Conservation (phyloP, 2,329 filamentous ascomycete genomes). For the Claviceps lovelessii region DNA sequence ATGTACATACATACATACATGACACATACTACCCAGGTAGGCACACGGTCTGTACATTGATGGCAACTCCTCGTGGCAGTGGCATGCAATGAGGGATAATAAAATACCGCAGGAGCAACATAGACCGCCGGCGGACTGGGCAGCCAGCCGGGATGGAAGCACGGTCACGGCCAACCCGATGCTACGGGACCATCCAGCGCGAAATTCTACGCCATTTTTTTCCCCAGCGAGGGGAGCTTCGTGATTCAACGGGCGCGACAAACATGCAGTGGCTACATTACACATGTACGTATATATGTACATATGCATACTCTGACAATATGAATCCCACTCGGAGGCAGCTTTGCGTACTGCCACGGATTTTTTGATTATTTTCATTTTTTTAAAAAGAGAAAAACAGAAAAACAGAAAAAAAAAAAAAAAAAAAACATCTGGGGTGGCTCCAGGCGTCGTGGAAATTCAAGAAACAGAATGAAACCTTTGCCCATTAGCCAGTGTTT, state of each 20-base stretch:
- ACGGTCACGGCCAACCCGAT: neutral
- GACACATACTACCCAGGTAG: no score
- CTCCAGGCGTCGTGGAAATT: neutral
- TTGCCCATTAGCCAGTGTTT: no score
- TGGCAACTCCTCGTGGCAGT: neutral
- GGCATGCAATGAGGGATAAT: neutral
- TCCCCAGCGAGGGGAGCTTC: neutral
- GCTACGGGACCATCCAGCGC: neutral
- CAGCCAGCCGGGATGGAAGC: neutral
- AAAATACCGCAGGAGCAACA: neutral
- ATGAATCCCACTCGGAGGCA: no score
- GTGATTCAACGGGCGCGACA: neutral
- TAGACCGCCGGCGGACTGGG: no score
- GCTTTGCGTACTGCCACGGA: no score
- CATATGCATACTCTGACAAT: no score
- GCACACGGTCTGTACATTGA: neutral
- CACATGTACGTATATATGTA: neutral
- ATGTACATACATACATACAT: neutral
- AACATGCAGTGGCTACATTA: neutral
- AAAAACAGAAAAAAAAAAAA: neutral
- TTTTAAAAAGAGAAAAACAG: no score
- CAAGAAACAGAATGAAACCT: neutral
- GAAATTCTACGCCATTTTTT: neutral
- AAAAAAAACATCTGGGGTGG: neutral
- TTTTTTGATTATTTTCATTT: no score